Percentiles rank a stretch among this genome's conserved stretches.
phyloP scores from a whole-genome alignment of 2,329 filamentous ascomycete species.

The Phaeosphaeria sp. region DNA sequence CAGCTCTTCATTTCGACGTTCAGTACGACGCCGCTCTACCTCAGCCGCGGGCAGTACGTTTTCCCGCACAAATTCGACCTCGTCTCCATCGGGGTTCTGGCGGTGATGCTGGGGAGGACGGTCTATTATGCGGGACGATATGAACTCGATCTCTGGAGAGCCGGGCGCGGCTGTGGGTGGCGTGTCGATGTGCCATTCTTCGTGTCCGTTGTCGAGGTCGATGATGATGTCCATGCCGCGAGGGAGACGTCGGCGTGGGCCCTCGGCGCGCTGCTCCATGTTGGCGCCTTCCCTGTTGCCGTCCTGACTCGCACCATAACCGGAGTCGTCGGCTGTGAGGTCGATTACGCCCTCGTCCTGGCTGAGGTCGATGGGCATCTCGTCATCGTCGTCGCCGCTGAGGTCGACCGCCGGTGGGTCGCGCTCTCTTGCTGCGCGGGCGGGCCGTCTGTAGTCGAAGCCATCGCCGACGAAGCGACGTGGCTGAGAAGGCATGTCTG shows the following conservation, averaged over 20 bases:
- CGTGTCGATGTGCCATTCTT: conserved; percentile 34
- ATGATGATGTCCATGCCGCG: conserved; percentile 53
- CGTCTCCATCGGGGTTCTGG: conserved; percentile 30
- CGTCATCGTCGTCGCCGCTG: conserved; percentile 33
- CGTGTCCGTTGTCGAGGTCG: conserved; percentile 46
- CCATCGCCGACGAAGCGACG: conserved; percentile 60
- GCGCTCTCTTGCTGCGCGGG: conserved; percentile 41
- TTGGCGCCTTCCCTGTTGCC: conserved; percentile 5
- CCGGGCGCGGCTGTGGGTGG: conserved; percentile 22
- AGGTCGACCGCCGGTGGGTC: conserved; percentile 46
- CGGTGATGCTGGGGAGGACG: conserved; percentile 15
- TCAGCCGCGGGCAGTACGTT: conserved; percentile 31
- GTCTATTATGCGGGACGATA: conserved; percentile 40
- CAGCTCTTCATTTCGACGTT: conserved; percentile 23
- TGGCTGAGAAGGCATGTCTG: conserved; percentile 41
- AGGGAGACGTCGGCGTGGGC: conserved; percentile 47
- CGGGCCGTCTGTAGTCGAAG: conserved; percentile 61
- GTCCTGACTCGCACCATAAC: conserved; percentile 20
- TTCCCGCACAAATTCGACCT: conserved; percentile 39
- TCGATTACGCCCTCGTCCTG: conserved; percentile 32
- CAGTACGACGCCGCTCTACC: too few species aligned
- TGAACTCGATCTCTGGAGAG: conserved; percentile 60
- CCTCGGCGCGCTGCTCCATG: conserved; percentile 3
- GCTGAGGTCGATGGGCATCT: conserved; percentile 19
- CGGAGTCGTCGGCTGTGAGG: conserved; percentile 40